Evolutionary conservation across 2,329 filamentous ascomycete species (phyloP), one percentile per base, ranked within the genome.

Genomic region (Aplosporella prunicola): DNA sequence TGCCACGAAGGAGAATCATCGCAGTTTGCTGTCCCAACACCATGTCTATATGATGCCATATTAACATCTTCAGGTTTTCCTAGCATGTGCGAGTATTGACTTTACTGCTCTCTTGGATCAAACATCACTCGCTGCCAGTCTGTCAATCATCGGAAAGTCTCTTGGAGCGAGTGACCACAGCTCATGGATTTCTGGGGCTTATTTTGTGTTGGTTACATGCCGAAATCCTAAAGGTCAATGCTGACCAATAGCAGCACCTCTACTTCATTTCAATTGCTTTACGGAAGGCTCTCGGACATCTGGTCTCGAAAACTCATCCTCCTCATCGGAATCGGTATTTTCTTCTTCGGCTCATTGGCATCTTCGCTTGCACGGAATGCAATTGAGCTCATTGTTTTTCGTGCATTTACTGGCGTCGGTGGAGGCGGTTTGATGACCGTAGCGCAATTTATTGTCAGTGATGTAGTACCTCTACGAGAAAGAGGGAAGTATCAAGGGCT

Each of bases 281-380:
- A 69, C 42, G 80, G 78, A 3, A 74, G 72, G 34, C 47, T 72
- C 1, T 68, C 63, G 3, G 71, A 76, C 45, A 76, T 76, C 23
- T 76, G 69, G 67, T 72, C 72, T 11, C 63, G 72, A 2, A 76
- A 76, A 45, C 58, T 63, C 3, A 70, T 74, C 23, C 49, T 76
- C 3, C 51, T 76, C 8, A 45, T 54, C 3, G 67, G 69, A 0
- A 61, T 70, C 2, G 58, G 53, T 0, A 52, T 69, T 13, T 77
- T 76, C 47, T 63, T 71, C 3, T 9, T 60, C 9, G 66, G 65
- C 1, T 67, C 64, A 0, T 46, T 69, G 3, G 64, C 63, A 1
- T 59, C 63, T 2, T 67, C 64, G 0, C 50, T 69, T 2, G 52
- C 66, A 0, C 52, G 59, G 25, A 60, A 58, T 3, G 58, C 58